Percentiles rank a stretch among this genome's conserved stretches.
Evolutionary conservation across 441 rosid species (phyloP).

Genomic region (Adansonia madagascariensis): DNA sequence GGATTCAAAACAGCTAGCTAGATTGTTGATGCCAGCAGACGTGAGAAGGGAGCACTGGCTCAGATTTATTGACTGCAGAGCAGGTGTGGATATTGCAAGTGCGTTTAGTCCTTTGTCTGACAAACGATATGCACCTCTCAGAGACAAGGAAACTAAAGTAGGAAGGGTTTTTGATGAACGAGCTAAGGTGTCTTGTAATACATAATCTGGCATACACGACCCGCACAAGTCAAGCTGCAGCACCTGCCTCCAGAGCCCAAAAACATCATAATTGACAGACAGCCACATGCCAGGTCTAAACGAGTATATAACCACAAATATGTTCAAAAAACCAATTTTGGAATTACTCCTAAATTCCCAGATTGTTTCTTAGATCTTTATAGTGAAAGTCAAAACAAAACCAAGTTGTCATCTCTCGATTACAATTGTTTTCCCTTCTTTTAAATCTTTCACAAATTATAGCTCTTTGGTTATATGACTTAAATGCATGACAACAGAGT

Average conservation of each 20-base stretch:
- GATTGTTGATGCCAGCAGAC: constrained; percentile 32
- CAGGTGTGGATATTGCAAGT: constrained; percentile 41
- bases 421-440: constrained; percentile 1
- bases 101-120: constrained; percentile 41
- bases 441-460: not conserved
- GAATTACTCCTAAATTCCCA: not conserved
- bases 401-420: not conserved
- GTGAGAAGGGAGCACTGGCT: constrained; percentile 49
- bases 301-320: not conserved
- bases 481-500: not conserved
- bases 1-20: constrained; percentile 33
- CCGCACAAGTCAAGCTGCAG: constrained; percentile 54
- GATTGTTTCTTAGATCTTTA: not conserved
- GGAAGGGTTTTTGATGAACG: constrained; percentile 34
- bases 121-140: constrained; percentile 48
- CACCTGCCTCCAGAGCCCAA: constrained; percentile 36
- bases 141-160: constrained; percentile 40
- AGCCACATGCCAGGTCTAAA: constrained; percentile 5
- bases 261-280: constrained; percentile 17
- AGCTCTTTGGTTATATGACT: not conserved
- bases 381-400: not conserved
- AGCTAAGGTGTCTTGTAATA: constrained; percentile 34
- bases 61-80: constrained; percentile 48
- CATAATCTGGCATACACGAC: constrained; percentile 36
- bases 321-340: not conserved